These are phyloP conservation scores for Solanum hybrid DNA, from an alignment of 305 asterid genomes.

Conservation along the genomic window DNA sequence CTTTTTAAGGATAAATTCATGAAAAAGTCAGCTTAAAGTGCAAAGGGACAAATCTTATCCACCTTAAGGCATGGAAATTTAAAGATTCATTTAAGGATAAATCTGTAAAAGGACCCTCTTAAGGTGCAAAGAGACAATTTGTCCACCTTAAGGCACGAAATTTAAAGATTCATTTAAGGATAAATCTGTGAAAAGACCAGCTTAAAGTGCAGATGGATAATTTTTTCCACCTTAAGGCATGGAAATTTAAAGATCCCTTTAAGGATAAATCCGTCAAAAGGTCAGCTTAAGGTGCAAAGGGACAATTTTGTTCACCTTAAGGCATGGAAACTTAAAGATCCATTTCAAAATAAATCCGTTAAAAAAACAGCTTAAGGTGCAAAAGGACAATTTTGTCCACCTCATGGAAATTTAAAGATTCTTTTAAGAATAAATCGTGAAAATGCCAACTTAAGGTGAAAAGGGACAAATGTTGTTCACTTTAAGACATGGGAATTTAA, in stretches of 20 bases:
- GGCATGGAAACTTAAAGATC: neutral
- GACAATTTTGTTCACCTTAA: neutral
- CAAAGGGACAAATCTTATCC: neutral
- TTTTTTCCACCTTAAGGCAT: neutral
- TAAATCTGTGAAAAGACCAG: too few relatives aligned
- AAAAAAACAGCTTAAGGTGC: neutral
- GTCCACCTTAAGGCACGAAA: neutral
- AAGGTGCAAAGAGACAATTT: neutral
- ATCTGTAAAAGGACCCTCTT: too few relatives aligned
- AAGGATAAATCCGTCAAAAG: too few relatives aligned
- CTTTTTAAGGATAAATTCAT: neutral
- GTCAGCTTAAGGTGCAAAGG: neutral
- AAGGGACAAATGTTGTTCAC: neutral
- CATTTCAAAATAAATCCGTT: neutral
- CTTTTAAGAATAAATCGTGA: too few relatives aligned
- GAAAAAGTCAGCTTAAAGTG: neutral
- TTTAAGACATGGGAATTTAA: neutral
- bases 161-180: too few relatives aligned
- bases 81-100: neutral
- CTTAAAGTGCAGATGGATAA: too few relatives aligned
- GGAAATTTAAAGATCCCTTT: neutral
- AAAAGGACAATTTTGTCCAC: too few relatives aligned
- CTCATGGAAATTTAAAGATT: too few relatives aligned
- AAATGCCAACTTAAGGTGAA: neutral
- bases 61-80: neutral